A percentile compares a stretch with the other conserved stretches of the same genome.
These are phyloP conservation scores for Patellifolia procumbens DNA, from an alignment of 179 eudicot species.

Conservation along the genomic window DNA sequence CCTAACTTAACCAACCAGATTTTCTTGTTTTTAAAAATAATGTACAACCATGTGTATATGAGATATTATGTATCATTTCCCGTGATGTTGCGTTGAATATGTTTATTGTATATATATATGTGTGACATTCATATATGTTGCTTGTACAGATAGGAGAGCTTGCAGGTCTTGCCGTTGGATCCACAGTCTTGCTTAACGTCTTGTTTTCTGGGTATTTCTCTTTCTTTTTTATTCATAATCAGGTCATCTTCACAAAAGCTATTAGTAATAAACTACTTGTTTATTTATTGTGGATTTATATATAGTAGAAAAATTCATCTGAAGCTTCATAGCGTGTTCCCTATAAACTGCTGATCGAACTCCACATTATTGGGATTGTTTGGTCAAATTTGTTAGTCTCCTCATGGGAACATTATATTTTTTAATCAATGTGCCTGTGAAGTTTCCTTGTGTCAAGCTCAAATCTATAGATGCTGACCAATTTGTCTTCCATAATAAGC, in stretches of 20 bases:
- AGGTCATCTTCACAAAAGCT: not conserved
- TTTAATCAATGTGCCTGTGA: not conserved
- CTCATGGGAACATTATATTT: not conserved
- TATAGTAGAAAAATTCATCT: not conserved
- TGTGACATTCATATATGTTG: conserved; percentile 25
- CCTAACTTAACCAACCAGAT: no score
- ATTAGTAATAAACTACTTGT: no score
- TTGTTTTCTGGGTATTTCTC: conserved; percentile 68
- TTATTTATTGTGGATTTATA: no score
- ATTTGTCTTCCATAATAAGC: not conserved
- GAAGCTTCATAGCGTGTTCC: not conserved
- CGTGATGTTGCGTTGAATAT: not conserved
- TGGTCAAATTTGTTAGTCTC: conserved; percentile 10
- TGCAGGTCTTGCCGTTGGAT: conserved; percentile 91
- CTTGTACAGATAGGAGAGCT: conserved; percentile 74
- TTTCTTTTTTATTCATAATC: not conserved
- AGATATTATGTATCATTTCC: conserved; percentile 14
- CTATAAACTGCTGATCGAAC: conserved; percentile 8
- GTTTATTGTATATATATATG: not conserved
- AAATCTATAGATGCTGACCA: not conserved
- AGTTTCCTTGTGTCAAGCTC: conserved; percentile 17
- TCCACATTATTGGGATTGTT: conserved; percentile 8
- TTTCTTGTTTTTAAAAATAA: no score
- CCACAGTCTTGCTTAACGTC: conserved; percentile 71
- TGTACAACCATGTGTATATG: conserved; percentile 15